Evolutionary conservation across 257 asterid species (phyloP).

Genomic region (Verbascum thapsus): DNA sequence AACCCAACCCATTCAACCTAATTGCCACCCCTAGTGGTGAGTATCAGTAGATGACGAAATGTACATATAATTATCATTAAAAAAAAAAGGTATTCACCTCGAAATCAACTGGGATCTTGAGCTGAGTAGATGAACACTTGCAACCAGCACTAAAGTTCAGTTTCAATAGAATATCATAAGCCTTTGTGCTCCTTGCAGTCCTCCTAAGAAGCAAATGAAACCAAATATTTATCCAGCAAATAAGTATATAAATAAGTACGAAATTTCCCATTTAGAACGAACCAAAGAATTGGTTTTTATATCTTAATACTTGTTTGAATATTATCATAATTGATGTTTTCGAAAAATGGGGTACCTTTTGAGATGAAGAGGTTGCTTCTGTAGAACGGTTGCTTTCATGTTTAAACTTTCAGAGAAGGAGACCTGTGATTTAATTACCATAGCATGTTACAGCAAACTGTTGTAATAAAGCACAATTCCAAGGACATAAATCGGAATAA

Average conservation of each 20-base stretch:
- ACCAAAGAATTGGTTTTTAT: too few species aligned
- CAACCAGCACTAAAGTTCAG: conserved; percentile 81
- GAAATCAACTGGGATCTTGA: conserved; percentile 78
- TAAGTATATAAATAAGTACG: neutral
- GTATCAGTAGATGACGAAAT: too few species aligned
- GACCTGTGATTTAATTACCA: conserved; percentile 49
- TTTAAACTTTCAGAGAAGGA: conserved; percentile 72
- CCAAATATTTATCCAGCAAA: conserved; percentile 16
- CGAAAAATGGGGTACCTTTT: conserved; percentile 60
- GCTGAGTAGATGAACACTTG: conserved; percentile 56
- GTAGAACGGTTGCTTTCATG: conserved; percentile 79
- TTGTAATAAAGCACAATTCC: too few species aligned
- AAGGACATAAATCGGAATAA: too few species aligned
- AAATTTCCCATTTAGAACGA: too few species aligned
- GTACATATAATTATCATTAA: neutral
- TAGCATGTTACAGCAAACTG: conserved; percentile 27
- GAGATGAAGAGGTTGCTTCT: conserved; percentile 67
- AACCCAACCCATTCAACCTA: too few species aligned
- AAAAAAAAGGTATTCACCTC: conserved; percentile 50
- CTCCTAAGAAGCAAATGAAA: conserved; percentile 59
- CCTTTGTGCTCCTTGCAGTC: conserved; percentile 53
- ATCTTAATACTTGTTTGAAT: neutral
- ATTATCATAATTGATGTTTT: neutral
- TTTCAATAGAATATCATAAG: conserved; percentile 61
- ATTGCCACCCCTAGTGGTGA: too few species aligned